Conservation (phyloP, 345 rosid genomes). For the Eucalyptus paniculata region DNA sequence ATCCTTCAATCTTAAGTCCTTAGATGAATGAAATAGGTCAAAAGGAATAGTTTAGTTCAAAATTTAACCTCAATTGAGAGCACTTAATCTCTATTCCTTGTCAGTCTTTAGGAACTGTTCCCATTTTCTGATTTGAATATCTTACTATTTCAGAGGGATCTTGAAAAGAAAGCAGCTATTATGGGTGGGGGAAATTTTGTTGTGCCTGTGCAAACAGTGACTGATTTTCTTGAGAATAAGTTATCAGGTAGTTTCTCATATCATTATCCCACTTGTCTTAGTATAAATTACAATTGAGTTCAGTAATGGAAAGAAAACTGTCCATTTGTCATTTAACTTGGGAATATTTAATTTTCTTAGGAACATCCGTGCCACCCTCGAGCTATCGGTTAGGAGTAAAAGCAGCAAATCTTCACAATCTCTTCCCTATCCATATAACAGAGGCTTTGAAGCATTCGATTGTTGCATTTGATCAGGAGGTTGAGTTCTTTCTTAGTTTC, state of each 20-base stretch:
- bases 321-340: neutral
- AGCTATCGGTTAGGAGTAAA: slow-evolving; percentile 89
- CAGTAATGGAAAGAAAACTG: neutral
- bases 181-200: slow-evolving; percentile 86
- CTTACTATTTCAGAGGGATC: slow-evolving; percentile 52
- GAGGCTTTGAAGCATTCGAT: slow-evolving; percentile 62
- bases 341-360: slow-evolving; percentile 16
- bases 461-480: slow-evolving; percentile 75
- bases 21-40: neutral
- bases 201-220: slow-evolving; percentile 81
- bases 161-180: slow-evolving; percentile 74
- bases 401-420: slow-evolving; percentile 72
- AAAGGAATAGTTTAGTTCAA: neutral
- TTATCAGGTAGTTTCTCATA: slow-evolving; percentile 37
- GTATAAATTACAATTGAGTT: neutral
- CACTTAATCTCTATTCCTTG: neutral
- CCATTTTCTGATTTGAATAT: neutral
- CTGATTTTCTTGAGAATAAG: slow-evolving; percentile 70
- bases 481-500: neutral
- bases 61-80: neutral
- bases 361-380: slow-evolving; percentile 61
- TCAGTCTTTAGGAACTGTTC: neutral
- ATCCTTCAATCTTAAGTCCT: neutral
- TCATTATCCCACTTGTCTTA: neutral
- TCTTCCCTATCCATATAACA: slow-evolving; percentile 62